These are phyloP conservation scores for Tolypocladium ovalisporum DNA, from an alignment of 2,329 filamentous ascomycete species.

Conservation along the genomic window DNA sequence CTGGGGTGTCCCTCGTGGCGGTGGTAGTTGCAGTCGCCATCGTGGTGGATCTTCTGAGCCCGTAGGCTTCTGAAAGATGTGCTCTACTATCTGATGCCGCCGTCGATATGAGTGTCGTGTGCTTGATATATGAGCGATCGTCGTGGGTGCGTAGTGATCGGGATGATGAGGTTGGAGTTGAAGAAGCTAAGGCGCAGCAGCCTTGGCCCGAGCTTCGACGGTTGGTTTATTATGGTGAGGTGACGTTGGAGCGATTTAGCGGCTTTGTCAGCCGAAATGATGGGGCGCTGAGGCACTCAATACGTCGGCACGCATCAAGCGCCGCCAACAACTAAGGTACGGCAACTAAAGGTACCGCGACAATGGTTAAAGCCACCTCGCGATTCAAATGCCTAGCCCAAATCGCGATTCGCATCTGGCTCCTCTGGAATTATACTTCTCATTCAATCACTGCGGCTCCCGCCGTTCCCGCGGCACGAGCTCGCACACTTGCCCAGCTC, in stretches of 20 bases:
- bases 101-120: not conserved
- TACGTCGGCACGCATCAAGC: no score
- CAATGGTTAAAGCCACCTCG: not conserved
- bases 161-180: not conserved
- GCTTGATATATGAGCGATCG: no score
- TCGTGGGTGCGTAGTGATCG: not conserved
- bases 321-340: not conserved
- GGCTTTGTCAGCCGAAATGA: not conserved
- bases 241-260: not conserved
- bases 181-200: not conserved
- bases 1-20: constrained; percentile 11
- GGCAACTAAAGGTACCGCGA: not conserved
- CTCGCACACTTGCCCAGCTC: not conserved
- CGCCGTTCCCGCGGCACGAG: no score
- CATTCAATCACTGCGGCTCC: not conserved
- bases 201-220: not conserved
- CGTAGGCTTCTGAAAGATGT: not conserved
- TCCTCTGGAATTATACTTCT: not conserved
- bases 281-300: not conserved
- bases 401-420: not conserved
- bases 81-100: not conserved
- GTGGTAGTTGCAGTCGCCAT: constrained; percentile 19
- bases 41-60: not conserved
- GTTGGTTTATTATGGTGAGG: not conserved
- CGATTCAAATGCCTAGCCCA: not conserved